Percentiles rank a stretch among this genome's conserved stretches.
phyloP scores from a whole-genome alignment of 257 asterid genomes.

The Vinca minor region DNA sequence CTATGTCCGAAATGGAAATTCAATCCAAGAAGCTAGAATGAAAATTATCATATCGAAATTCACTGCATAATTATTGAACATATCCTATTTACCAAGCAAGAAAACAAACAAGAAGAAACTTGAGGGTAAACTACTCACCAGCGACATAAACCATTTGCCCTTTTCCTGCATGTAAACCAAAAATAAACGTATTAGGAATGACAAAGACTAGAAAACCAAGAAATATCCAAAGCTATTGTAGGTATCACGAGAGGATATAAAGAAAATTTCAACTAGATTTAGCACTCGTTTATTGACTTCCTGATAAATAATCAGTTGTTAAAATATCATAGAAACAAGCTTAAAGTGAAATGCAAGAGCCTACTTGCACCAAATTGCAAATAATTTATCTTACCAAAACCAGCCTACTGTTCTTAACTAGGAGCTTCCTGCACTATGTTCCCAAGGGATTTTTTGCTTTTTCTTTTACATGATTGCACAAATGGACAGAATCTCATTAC shows the following conservation, averaged over 20 bases:
- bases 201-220: conserved; percentile 1
- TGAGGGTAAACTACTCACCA: conserved; percentile 37
- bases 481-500: background rate
- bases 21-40: background rate
- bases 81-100: conserved; percentile 14
- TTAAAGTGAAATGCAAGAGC: background rate
- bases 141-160: conserved; percentile 48
- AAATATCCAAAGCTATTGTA: background rate
- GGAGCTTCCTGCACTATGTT: background rate
- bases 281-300: too few species aligned
- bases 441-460: too few species aligned
- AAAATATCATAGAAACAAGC: background rate
- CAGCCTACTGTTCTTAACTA: background rate
- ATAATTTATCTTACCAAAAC: background rate
- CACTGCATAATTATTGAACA: conserved; percentile 1
- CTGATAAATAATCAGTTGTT: background rate
- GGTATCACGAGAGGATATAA: background rate
- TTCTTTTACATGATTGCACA: background rate
- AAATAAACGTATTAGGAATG: conserved; percentile 15
- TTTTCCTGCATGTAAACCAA: conserved; percentile 51
- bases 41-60: background rate
- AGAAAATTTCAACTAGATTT: background rate
- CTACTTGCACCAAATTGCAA: background rate
- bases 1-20: background rate
- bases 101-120: background rate